These are phyloP conservation scores for Sisymbrium altissimum DNA, from an alignment of 345 rosid species.

Conservation along the genomic window DNA sequence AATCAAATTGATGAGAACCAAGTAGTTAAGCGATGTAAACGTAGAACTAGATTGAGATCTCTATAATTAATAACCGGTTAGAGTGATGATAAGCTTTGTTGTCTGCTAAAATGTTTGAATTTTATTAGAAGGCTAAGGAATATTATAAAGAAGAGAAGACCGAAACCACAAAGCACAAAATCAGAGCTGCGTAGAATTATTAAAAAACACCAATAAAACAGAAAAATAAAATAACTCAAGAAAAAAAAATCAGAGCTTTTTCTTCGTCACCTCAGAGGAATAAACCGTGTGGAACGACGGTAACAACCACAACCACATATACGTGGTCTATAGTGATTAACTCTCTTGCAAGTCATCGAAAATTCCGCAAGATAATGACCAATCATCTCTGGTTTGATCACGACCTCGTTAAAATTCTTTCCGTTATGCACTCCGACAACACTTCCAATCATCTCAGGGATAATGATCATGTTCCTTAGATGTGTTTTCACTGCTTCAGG, in stretches of 20 bases:
- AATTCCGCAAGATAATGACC: constrained; percentile 60
- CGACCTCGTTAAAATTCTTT: constrained; percentile 62
- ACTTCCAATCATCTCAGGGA: constrained; percentile 51
- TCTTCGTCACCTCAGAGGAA: constrained; percentile 48
- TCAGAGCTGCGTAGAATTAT: too few species aligned
- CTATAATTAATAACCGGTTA: too few species aligned
- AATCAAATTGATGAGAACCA: too few species aligned
- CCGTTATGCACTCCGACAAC: constrained; percentile 48
- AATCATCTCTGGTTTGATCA: constrained; percentile 76
- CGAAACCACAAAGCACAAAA: too few species aligned
- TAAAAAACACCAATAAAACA: too few species aligned
- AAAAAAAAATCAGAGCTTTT: not conserved
- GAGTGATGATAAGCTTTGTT: too few species aligned
- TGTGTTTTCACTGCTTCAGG: constrained; percentile 33
- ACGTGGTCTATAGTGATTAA: constrained; percentile 57
- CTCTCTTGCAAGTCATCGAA: constrained; percentile 55
- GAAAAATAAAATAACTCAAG: too few species aligned
- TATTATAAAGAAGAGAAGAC: too few species aligned
- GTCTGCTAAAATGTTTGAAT: too few species aligned
- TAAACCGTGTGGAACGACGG: constrained; percentile 72
- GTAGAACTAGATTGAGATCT: too few species aligned
- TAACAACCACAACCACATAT: constrained; percentile 55
- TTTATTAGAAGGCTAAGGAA: too few species aligned
- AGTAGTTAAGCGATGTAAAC: too few species aligned
- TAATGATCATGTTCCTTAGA: constrained; percentile 70